Percentiles rank a stretch among this genome's conserved stretches.
Conservation (phyloP, 208 protist genomes). For the Naegleria lovaniensis region DNA sequence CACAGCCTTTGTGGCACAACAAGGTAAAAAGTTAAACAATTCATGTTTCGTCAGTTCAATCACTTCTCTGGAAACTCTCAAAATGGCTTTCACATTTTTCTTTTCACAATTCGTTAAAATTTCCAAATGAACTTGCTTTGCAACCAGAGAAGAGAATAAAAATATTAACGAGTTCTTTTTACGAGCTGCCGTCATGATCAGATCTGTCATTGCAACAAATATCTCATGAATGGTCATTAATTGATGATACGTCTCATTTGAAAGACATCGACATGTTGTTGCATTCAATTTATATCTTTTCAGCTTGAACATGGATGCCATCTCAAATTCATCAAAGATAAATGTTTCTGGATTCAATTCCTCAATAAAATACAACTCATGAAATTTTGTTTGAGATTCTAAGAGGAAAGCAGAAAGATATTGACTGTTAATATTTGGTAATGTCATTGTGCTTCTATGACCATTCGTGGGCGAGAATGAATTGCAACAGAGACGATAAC, state of each 20-base stretch:
- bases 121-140: neutral
- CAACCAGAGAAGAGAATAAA: too few species aligned
- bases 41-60: neutral
- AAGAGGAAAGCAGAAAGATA: neutral
- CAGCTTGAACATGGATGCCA: neutral
- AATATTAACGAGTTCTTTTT: neutral
- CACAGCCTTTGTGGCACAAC: neutral
- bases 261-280: neutral
- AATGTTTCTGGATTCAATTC: neutral
- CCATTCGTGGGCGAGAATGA: neutral
- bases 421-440: neutral
- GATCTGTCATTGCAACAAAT: neutral
- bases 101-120: neutral
- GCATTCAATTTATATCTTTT: neutral
- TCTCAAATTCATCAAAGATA: neutral
- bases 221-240: neutral
- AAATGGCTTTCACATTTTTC: neutral
- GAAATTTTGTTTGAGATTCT: neutral
- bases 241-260: neutral
- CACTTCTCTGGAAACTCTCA: neutral
- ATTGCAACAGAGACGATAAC: neutral
- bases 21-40: neutral
- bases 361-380: neutral
- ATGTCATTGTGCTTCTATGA: neutral
- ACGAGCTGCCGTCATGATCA: neutral